phyloP scores from a whole-genome alignment of 2,329 filamentous ascomycete species.

The Exophiala sp. region DNA sequence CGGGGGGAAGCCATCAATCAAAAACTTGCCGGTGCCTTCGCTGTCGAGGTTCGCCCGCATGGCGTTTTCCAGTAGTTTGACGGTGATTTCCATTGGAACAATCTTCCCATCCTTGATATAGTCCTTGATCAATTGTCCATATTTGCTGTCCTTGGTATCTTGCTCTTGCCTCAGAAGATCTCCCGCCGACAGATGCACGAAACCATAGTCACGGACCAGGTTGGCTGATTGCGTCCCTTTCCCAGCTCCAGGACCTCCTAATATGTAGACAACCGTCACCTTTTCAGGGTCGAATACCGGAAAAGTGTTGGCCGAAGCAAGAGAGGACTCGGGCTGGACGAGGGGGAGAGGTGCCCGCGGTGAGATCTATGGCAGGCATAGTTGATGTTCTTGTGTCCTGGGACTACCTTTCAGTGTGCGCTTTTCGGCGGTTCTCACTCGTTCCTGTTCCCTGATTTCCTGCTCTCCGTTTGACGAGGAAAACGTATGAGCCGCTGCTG shows the following conservation, averaged over 20 bases:
- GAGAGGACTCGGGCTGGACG: conserved; percentile 39
- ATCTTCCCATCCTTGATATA: conserved; percentile 94
- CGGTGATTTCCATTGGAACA: conserved; percentile 97
- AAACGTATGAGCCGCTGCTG: conserved; percentile 46
- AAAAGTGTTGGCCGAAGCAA: conserved; percentile 49
- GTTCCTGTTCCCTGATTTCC: conserved; percentile 11
- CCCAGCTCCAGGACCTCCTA: conserved; percentile 89
- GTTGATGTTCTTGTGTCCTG: not conserved
- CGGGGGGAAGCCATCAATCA: conserved; percentile 81
- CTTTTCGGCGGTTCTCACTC: conserved; percentile 32
- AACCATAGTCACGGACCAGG: conserved; percentile 79
- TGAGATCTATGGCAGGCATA: conserved; percentile 25
- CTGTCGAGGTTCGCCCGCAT: conserved; percentile 66
- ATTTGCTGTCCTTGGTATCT: conserved; percentile 75
- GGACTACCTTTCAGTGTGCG: conserved; percentile 21
- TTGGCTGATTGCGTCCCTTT: conserved; percentile 94
- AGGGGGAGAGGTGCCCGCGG: conserved; percentile 20
- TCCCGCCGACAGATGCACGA: conserved; percentile 87
- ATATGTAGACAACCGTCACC: conserved; percentile 92
- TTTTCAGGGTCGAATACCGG: conserved; percentile 69
- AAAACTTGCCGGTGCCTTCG: conserved; percentile 61
- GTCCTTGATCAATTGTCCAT: conserved; percentile 84
- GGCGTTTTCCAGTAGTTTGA: conserved; percentile 86
- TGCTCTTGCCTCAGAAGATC: conserved; percentile 93
- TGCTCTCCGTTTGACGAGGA: conserved; percentile 45